These are phyloP conservation scores for Talaromyces albobiverticillius DNA, from an alignment of 2,329 filamentous ascomycete species.

Conservation along the genomic window DNA sequence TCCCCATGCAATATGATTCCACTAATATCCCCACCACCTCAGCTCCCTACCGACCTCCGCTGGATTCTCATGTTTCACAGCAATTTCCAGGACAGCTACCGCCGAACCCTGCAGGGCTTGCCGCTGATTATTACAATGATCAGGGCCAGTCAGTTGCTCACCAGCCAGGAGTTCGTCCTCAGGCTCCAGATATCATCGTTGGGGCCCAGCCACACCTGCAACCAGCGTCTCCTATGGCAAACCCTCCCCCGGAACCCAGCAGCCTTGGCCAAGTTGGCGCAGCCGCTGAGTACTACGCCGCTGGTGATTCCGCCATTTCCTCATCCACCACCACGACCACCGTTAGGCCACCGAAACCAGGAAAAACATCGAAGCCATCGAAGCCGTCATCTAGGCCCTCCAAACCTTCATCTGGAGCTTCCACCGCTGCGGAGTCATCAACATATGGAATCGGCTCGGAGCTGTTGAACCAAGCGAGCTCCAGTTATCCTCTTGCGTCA, in stretches of 20 bases:
- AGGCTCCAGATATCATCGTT: constrained; percentile 52
- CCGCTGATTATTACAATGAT: constrained; percentile 62
- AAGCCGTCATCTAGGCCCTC: constrained; percentile 19
- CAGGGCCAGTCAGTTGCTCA: constrained; percentile 57
- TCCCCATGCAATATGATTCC: constrained; percentile 31
- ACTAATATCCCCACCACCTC: constrained; percentile 21
- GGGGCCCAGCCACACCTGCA: constrained; percentile 57
- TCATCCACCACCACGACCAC: constrained; percentile 17
- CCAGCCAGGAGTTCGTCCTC: constrained; percentile 60
- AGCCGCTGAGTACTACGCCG: constrained; percentile 57
- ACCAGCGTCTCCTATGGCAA: constrained; percentile 48
- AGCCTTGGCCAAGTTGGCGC: constrained; percentile 43
- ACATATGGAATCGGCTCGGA: constrained; percentile 43
- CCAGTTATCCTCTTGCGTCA: constrained; percentile 20
- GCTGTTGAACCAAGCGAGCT: constrained; percentile 20
- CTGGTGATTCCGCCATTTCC: constrained; percentile 13
- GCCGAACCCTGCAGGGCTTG: constrained; percentile 50
- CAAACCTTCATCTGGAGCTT: constrained; percentile 6
- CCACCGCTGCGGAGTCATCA: constrained; percentile 28
- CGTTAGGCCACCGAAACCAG: constrained; percentile 27
- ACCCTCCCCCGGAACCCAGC: constrained; percentile 60
- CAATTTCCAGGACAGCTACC: constrained; percentile 59
- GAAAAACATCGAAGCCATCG: constrained; percentile 32
- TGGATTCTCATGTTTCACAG: constrained; percentile 50
- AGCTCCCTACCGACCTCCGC: constrained; percentile 25